Evolutionary conservation across 2,329 filamentous ascomycete genomes (phyloP).

Genomic region (Didymella sp.): DNA sequence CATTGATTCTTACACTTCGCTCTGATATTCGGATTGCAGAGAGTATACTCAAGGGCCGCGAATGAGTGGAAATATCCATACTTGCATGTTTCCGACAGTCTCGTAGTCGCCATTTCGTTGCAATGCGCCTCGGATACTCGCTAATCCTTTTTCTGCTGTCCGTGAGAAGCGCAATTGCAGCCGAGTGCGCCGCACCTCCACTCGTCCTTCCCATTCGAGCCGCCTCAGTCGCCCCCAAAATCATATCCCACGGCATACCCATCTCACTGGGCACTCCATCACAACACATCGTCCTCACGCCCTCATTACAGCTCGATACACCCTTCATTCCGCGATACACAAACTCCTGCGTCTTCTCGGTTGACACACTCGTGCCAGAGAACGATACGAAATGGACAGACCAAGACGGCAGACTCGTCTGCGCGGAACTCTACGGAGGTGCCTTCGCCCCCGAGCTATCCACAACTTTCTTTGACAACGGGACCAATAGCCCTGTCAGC

Average conservation of each 20-base stretch:
- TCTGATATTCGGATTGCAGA: not conserved
- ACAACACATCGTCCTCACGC: conserved; percentile 25
- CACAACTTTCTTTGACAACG: conserved; percentile 13
- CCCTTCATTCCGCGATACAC: conserved; percentile 29
- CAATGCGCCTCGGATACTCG: not conserved
- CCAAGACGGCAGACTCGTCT: conserved; percentile 15
- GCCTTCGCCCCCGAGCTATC: conserved; percentile 19
- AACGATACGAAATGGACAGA: conserved; percentile 6
- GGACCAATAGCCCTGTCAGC: conserved; percentile 15
- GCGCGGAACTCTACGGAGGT: conserved; percentile 24
- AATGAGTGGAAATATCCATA: not conserved
- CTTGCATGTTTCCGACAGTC: not conserved
- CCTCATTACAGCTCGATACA: conserved; percentile 25
- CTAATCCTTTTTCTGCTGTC: not conserved
- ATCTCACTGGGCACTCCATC: conserved; percentile 24
- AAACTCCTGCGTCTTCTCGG: conserved; percentile 23
- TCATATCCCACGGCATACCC: conserved; percentile 22
- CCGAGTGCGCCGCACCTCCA: conserved; percentile 29
- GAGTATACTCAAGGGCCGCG: not conserved
- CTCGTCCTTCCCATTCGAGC: conserved; percentile 21
- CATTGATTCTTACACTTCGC: not conserved
- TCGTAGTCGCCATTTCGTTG: not conserved
- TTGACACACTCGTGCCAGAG: not conserved
- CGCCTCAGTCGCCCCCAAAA: conserved; percentile 17
- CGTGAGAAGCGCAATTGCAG: not conserved